Evolutionary conservation across 2,329 filamentous ascomycete genomes (phyloP).

Genomic region (Lasiodiplodia gonubiensis): DNA sequence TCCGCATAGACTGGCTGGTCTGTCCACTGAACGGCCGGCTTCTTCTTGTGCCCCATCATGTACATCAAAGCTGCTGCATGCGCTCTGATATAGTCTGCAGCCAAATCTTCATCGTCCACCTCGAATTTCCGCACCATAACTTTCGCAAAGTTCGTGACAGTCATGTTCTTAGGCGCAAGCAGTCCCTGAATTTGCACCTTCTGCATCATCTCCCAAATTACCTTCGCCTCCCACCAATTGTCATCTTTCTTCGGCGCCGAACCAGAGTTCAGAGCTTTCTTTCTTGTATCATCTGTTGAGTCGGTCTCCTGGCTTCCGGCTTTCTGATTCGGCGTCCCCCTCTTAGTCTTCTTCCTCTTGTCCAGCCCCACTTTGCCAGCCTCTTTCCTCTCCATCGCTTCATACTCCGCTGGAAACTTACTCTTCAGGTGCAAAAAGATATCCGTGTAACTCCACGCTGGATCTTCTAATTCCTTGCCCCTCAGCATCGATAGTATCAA

Average conservation of each 20-base stretch:
- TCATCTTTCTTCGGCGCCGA: conserved; percentile 44
- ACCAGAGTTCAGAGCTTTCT: not conserved
- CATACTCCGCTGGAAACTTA: conserved; percentile 41
- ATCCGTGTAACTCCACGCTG: conserved; percentile 51
- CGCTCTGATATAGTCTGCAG: conserved; percentile 42
- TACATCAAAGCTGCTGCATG: conserved; percentile 46
- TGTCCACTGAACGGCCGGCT: conserved; percentile 38
- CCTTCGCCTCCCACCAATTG: conserved; percentile 47
- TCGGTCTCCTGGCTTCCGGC: not conserved
- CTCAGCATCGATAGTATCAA: conserved; percentile 52
- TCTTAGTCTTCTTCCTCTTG: conserved; percentile 10
- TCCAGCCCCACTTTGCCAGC: conserved; percentile 28
- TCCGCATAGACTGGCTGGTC: conserved; percentile 44
- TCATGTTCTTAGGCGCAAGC: conserved; percentile 40
- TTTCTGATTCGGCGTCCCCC: conserved; percentile 1
- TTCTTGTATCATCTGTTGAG: not conserved
- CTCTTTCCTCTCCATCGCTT: conserved; percentile 34
- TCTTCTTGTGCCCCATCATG: conserved; percentile 46
- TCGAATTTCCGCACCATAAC: conserved; percentile 45
- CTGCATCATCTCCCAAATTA: conserved; percentile 49
- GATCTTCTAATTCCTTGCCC: conserved; percentile 47
- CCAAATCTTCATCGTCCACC: conserved; percentile 42
- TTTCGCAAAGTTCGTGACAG: conserved; percentile 41
- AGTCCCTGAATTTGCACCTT: conserved; percentile 43
- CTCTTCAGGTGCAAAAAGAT: conserved; percentile 50